Percentiles rank a stretch among this genome's conserved stretches.
These are phyloP conservation scores for Lachnellula cervina DNA, from an alignment of 2,329 filamentous ascomycete species.

Conservation along the genomic window DNA sequence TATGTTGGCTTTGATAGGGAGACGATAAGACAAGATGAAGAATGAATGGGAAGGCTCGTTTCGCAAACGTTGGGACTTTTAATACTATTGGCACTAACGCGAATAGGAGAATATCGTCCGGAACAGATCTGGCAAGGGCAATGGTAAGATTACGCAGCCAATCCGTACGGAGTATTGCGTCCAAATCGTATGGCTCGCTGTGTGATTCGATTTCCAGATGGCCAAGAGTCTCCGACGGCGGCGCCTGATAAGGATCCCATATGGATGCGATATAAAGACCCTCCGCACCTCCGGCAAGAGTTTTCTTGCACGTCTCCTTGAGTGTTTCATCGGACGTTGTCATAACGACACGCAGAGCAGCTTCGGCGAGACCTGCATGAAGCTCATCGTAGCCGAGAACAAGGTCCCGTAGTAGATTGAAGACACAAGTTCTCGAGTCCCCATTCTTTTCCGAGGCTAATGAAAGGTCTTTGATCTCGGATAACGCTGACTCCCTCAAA, in stretches of 20 bases:
- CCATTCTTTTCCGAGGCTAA: conserved; percentile 32
- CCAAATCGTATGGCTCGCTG: conserved; percentile 15
- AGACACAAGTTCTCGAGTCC: conserved; percentile 58
- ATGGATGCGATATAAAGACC: conserved; percentile 49
- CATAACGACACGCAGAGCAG: conserved; percentile 52
- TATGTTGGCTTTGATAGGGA: conserved; percentile 58
- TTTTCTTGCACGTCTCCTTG: conserved; percentile 46
- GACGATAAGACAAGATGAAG: conserved; percentile 73
- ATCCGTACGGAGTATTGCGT: conserved; percentile 38
- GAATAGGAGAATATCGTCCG: conserved; percentile 62
- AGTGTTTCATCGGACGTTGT: conserved; percentile 40
- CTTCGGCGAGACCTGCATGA: conserved; percentile 56
- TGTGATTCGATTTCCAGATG: conserved; percentile 6
- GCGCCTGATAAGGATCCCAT: conserved; percentile 52
- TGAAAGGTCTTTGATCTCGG: conserved; percentile 37
- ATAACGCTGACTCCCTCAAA: conserved; percentile 54
- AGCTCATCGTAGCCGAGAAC: conserved; percentile 52
- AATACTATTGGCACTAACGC: conserved; percentile 62
- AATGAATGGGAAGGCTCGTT: conserved; percentile 74
- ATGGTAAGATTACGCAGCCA: conserved; percentile 63
- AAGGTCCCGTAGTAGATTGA: conserved; percentile 57
- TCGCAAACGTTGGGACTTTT: conserved; percentile 64
- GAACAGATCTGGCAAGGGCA: conserved; percentile 54
- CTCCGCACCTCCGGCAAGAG: conserved; percentile 46
- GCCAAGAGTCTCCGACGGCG: conserved; percentile 44